These are phyloP conservation scores for Coniella lustricola DNA, from an alignment of 2,329 filamentous ascomycete species.

Conservation along the genomic window DNA sequence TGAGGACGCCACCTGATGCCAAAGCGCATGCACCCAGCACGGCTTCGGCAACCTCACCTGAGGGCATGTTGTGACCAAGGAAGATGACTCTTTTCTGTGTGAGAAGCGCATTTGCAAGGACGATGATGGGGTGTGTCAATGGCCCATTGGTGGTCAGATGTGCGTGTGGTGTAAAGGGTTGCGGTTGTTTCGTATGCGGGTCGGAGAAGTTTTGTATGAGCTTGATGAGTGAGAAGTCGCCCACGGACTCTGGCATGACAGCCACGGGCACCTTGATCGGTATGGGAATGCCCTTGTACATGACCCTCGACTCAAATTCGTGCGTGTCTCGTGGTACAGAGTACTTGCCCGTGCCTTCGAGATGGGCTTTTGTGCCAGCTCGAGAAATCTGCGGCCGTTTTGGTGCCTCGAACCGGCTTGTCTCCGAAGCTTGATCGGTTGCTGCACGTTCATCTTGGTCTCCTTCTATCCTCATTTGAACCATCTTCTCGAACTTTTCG, in stretches of 20 bases:
- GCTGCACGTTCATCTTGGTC: conserved; percentile 36
- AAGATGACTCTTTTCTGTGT: conserved; percentile 97
- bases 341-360: conserved; percentile 60
- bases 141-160: conserved; percentile 90
- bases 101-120: conserved; percentile 86
- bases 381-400: conserved; percentile 46
- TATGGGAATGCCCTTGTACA: conserved; percentile 94
- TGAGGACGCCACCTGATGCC: conserved; percentile 82
- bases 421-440: conserved; percentile 32
- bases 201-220: conserved; percentile 91
- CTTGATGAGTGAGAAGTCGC: conserved; percentile 95
- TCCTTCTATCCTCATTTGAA: conserved; percentile 70
- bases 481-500: conserved; percentile 95
- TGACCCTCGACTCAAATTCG: conserved; percentile 91
- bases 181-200: conserved; percentile 72
- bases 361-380: conserved; percentile 55
- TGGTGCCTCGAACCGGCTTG: conserved; percentile 40
- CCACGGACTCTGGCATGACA: conserved; percentile 89
- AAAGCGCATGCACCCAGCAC: conserved; percentile 94
- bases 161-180: conserved; percentile 78
- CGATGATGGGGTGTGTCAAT: conserved; percentile 87
- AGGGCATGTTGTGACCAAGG: conserved; percentile 88
- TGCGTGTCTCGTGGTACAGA: conserved; percentile 87
- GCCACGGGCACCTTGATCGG: conserved; percentile 95
- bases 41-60: conserved; percentile 94